phyloP scores from a whole-genome alignment of 768 basidiomycete genomes.

The Boletus fagicola region DNA sequence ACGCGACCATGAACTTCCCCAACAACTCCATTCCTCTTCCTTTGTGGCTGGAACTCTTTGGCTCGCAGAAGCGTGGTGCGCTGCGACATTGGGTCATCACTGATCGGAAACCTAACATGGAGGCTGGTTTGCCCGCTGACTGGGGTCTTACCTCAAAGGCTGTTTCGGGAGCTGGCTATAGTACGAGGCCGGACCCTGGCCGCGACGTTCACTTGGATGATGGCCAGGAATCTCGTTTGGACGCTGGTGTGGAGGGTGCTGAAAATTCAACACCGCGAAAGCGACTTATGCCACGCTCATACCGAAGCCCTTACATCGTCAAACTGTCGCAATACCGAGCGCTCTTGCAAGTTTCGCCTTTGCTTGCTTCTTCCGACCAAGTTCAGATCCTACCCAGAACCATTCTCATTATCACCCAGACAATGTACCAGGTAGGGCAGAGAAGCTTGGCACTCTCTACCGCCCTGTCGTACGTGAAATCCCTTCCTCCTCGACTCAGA shows the following conservation, averaged over 20 bases:
- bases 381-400: slow-evolving; percentile 40
- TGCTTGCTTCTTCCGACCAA: slow-evolving; percentile 34
- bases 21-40: slow-evolving; percentile 37
- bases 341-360: slow-evolving; percentile 44
- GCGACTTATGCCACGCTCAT: slow-evolving; percentile 18
- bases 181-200: not conserved
- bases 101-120: not conserved
- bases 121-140: not conserved
- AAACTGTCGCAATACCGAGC: slow-evolving; percentile 33
- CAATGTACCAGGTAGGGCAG: slow-evolving; percentile 45
- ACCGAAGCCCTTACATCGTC: slow-evolving; percentile 8
- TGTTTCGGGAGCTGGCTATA: not conserved
- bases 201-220: not conserved
- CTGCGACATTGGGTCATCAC: slow-evolving; percentile 21
- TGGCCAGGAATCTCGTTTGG: not conserved
- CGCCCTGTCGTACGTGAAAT: slow-evolving; percentile 47
- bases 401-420: slow-evolving; percentile 44
- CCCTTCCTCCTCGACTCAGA: slow-evolving; percentile 45
- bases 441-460: slow-evolving; percentile 41
- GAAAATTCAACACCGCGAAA: not conserved
- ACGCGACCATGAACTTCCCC: slow-evolving; percentile 1
- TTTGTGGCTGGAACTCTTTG: slow-evolving; percentile 65
- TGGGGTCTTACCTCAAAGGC: not conserved
- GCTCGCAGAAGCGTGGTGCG: slow-evolving; percentile 39
- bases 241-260: not conserved